A percentile compares a stretch with the other conserved stretches of the same genome.
Evolutionary conservation across 805 yeast genomes (phyloP).

Genomic region (Wickerhamomyces mucosus): DNA sequence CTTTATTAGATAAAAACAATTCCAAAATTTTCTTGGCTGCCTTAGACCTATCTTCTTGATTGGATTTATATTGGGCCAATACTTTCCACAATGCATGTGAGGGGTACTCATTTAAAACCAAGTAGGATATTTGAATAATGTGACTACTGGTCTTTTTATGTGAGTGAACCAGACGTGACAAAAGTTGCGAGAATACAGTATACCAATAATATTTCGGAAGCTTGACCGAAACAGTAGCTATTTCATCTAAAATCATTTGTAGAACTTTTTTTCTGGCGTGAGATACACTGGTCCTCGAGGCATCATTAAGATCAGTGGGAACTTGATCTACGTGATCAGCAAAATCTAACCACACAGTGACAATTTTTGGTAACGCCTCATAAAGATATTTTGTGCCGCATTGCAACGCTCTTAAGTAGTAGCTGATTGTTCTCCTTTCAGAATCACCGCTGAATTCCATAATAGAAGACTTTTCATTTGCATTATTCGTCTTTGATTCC

Average conservation of each 20-base stretch:
- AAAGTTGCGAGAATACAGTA: constrained; percentile 74
- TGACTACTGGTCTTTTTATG: constrained; percentile 46
- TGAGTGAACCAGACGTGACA: constrained; percentile 67
- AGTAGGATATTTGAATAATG: constrained; percentile 47
- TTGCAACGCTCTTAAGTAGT: constrained; percentile 50
- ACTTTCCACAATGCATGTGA: constrained; percentile 81
- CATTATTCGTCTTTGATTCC: constrained; percentile 41
- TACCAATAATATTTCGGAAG: constrained; percentile 63
- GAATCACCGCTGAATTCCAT: constrained; percentile 45
- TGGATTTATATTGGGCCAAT: constrained; percentile 59
- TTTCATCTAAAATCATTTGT: constrained; percentile 38
- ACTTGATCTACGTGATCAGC: constrained; percentile 24
- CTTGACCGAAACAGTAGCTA: constrained; percentile 32
- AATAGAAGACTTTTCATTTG: constrained; percentile 18
- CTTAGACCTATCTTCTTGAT: constrained; percentile 32
- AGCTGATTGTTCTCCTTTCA: constrained; percentile 44
- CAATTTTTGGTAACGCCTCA: constrained; percentile 83
- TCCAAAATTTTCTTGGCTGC: constrained; percentile 38
- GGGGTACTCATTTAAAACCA: constrained; percentile 60
- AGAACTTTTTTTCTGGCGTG: no score
- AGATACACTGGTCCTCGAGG: no score
- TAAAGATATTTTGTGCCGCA: constrained; percentile 57
- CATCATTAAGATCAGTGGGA: constrained; percentile 11
- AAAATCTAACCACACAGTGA: constrained; percentile 87
- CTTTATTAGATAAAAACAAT: constrained; percentile 8